phyloP scores from a whole-genome alignment of 768 basidiomycete genomes.

The Leccinum olivaceopallidum region DNA sequence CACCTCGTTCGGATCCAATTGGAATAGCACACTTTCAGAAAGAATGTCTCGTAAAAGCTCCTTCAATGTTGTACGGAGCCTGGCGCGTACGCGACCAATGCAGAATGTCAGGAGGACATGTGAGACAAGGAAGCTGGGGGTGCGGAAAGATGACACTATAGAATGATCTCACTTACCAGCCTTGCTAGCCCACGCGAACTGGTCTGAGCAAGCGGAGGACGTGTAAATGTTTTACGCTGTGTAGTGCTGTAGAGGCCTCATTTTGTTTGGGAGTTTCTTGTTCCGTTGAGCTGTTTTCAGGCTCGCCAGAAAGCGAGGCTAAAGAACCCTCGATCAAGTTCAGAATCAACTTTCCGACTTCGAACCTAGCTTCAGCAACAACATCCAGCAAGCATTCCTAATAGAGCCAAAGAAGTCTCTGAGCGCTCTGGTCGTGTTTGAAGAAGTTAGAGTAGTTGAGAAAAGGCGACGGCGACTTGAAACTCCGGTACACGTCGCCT shows the following conservation, averaged over 20 bases:
- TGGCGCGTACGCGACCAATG: slow-evolving; percentile 45
- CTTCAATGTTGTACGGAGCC: slow-evolving; percentile 49
- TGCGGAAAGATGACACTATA: not conserved
- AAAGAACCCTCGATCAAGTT: slow-evolving; percentile 40
- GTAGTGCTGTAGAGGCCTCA: slow-evolving; percentile 33
- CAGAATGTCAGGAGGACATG: slow-evolving; percentile 70
- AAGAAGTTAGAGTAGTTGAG: slow-evolving; percentile 47
- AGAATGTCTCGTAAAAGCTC: slow-evolving; percentile 64
- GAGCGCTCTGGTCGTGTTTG: slow-evolving; percentile 54
- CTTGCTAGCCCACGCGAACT: slow-evolving; percentile 79
- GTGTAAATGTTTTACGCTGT: slow-evolving; percentile 73
- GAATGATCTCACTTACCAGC: slow-evolving; percentile 47
- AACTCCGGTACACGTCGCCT: slow-evolving; percentile 83
- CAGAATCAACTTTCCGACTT: slow-evolving; percentile 76
- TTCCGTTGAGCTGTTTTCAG: slow-evolving; percentile 5
- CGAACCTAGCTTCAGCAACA: slow-evolving; percentile 80
- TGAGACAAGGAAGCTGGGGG: slow-evolving; percentile 46
- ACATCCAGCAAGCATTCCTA: slow-evolving; percentile 72
- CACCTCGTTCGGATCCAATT: slow-evolving; percentile 71
- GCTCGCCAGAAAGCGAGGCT: slow-evolving; percentile 15
- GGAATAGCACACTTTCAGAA: slow-evolving; percentile 73
- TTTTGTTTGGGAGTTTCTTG: slow-evolving; percentile 12
- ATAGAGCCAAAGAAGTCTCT: slow-evolving; percentile 83
- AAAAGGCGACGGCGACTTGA: slow-evolving; percentile 79
- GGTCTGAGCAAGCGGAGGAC: slow-evolving; percentile 72